Conservation (phyloP, 345 rosid species). For the Moringa oleifera region DNA sequence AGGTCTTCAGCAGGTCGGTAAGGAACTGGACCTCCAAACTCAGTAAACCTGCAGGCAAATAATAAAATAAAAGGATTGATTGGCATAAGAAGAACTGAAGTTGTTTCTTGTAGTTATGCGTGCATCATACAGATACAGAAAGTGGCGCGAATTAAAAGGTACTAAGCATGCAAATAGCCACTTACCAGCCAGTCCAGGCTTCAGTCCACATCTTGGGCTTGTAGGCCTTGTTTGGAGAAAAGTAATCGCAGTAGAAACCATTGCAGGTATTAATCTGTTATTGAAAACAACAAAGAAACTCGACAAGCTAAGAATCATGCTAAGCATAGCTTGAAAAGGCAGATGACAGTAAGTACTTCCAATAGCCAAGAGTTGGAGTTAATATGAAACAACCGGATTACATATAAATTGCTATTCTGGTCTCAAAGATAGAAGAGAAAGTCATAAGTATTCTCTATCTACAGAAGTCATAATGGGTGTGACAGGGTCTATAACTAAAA, state of each 20-base stretch:
- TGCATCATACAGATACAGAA: constrained; percentile 8
- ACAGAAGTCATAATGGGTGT: constrained; percentile 14
- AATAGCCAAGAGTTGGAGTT: constrained; percentile 1
- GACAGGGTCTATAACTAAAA: constrained; percentile 10
- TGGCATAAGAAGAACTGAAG: too few relatives aligned
- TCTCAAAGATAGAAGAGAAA: constrained; percentile 9
- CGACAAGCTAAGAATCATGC: not conserved
- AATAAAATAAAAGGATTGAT: constrained; percentile 6
- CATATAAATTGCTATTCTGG: constrained; percentile 3
- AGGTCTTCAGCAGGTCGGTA: constrained; percentile 91
- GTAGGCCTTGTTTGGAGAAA: constrained; percentile 88
- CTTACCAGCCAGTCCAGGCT: constrained; percentile 99
- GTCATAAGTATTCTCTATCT: constrained; percentile 5
- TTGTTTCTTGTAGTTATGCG: too few relatives aligned
- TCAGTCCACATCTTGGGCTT: constrained; percentile 99
- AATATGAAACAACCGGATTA: constrained; percentile 3
- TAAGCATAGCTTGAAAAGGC: not conserved
- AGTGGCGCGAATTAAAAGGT: not conserved
- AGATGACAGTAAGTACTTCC: constrained; percentile 2
- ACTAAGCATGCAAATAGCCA: not conserved
- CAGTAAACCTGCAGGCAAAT: constrained; percentile 62
- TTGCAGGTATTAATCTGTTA: constrained; percentile 90
- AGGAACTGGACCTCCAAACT: constrained; percentile 95
- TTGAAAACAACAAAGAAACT: constrained; percentile 6
- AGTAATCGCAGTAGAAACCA: constrained; percentile 96